Conservation (phyloP, 345 rosid genomes). For the Eucalyptus sideroxylon region DNA sequence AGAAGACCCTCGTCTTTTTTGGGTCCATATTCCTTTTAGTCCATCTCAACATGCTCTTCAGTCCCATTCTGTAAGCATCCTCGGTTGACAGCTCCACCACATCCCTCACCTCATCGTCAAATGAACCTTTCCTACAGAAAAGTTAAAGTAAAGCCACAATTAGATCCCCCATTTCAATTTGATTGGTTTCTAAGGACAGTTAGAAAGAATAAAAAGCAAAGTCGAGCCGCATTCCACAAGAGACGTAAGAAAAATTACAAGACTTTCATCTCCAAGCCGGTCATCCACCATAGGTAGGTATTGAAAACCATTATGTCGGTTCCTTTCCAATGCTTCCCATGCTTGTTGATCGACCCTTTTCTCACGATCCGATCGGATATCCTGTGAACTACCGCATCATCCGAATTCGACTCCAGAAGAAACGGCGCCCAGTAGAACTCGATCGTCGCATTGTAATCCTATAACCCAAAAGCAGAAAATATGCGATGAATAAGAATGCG, state of each 20-base stretch:
- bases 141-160: neutral
- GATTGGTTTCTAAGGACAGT: constrained; percentile 17
- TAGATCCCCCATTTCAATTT: neutral
- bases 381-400: constrained; percentile 63
- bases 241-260: constrained; percentile 15
- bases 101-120: constrained; percentile 4
- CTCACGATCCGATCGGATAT: constrained; percentile 75
- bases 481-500: neutral
- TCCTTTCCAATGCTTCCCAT: constrained; percentile 83
- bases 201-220: neutral
- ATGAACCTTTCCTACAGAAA: constrained; percentile 1
- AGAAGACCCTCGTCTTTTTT: neutral
- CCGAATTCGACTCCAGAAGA: constrained; percentile 90
- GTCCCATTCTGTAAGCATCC: constrained; percentile 1
- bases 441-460: constrained; percentile 77
- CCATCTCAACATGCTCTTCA: constrained; percentile 4
- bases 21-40: neutral
- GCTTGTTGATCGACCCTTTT: constrained; percentile 83
- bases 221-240: neutral
- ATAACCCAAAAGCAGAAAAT: neutral
- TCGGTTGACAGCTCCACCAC: neutral
- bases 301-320: constrained; percentile 78
- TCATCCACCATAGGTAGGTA: constrained; percentile 97
- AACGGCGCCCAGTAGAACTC: constrained; percentile 99
- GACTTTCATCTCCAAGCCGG: constrained; percentile 78